These are phyloP conservation scores for Punica granatum DNA, from an alignment of 345 rosid species.

Conservation along the genomic window DNA sequence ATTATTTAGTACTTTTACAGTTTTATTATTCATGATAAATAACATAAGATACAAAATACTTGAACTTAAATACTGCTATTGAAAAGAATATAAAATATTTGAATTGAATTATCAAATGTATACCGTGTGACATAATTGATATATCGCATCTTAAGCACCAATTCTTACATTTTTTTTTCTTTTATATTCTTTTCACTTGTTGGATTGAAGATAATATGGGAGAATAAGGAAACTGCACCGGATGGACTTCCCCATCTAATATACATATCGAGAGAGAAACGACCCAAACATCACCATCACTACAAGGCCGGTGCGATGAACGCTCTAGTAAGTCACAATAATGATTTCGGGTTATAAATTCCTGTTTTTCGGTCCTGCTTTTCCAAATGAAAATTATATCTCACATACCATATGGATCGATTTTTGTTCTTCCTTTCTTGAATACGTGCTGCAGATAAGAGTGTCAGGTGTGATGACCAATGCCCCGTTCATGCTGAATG, in stretches of 20 bases:
- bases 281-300: constrained; percentile 37
- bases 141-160: no score
- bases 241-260: constrained; percentile 48
- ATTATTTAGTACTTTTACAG: no score
- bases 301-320: constrained; percentile 88
- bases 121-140: no score
- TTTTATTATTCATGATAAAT: no score
- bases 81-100: no score
- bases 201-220: constrained; percentile 39
- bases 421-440: background rate
- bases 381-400: background rate
- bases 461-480: constrained; percentile 67
- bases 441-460: constrained; percentile 27
- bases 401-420: background rate
- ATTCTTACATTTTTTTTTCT: background rate
- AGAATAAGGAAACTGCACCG: constrained; percentile 25
- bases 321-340: constrained; percentile 32
- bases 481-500: constrained; percentile 60
- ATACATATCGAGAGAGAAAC: constrained; percentile 65
- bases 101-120: no score
- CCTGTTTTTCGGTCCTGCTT: background rate
- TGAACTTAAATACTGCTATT: no score
- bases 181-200: background rate
- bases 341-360: background rate
- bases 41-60: no score